Evolutionary conservation across 2,329 filamentous ascomycete species (phyloP), one percentile per base, ranked within the genome.

Genomic region (Arthrobotrys pseudoclavata): DNA sequence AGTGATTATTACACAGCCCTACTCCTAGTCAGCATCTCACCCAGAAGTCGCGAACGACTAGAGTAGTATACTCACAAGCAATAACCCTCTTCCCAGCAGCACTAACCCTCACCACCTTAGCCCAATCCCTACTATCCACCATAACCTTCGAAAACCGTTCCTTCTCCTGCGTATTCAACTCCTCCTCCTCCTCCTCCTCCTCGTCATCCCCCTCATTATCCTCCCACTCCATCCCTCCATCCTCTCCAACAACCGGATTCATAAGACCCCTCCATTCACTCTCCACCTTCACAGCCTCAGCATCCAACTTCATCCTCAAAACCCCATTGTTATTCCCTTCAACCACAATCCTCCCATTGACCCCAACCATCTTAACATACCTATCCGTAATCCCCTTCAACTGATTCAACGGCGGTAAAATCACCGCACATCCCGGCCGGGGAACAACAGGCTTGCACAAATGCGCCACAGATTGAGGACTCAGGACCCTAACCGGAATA

Each of bases 91-190:
- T 95, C 81, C 96, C 95, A 31, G 98, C 85, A 62, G 94, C 87
- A 0, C 95, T 95, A 12, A 98, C 94, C 83, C 93, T 96, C 80
- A 99, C 86, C n/a, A 98, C 95, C 80, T 89, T 90, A 34, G 93
- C 93, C 95, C 96, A 98, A 83, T 99, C 96, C 83, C 90, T 91
- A 37, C 94, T 96, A 84, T 98, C 96, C 24, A 98, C 94, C 66
- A 92, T 88, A 40, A 98, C 95, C 24, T 89, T 93, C 0, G 94
- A 93, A 93, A 95, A 98, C 13, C 92, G 92, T 20, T 89, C 90
- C 66, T 90, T 88, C 80, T 89, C 90, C 87, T 71, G 67, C 26
- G 61, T 71, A 18, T 18, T 63, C 26, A 53, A 1, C 50, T 20
- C 24, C 15, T 72, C 48, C 24, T 96, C 95, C 75, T 86, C 94